phyloP scores from a whole-genome alignment of 2,329 filamentous ascomycete genomes.

The Magnaporthiopsis rhizophila region DNA sequence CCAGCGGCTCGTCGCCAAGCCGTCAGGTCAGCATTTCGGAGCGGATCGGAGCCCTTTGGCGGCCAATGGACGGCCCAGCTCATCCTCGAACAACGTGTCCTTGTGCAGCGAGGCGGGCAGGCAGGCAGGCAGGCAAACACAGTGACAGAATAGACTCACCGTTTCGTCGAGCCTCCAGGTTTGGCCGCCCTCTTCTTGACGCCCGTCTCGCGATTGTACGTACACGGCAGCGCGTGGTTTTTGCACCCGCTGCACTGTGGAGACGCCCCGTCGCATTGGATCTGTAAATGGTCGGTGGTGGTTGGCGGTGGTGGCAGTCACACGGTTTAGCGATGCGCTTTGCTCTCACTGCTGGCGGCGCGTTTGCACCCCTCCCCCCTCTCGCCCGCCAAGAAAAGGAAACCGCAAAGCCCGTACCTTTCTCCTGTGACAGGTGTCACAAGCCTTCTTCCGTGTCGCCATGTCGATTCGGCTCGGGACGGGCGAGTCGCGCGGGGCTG shows the following conservation, averaged over 20 bases:
- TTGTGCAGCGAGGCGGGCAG: neutral
- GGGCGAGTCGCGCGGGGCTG: neutral
- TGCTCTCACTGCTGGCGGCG: neutral
- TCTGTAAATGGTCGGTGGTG: slow-evolving; percentile 2
- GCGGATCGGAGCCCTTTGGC: neutral
- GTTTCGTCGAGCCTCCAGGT: neutral
- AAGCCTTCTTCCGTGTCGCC: slow-evolving; percentile 10
- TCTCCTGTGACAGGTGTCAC: slow-evolving; percentile 13
- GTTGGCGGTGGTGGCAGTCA: neutral
- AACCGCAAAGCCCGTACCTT: slow-evolving; percentile 8
- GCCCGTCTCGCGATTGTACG: slow-evolving; percentile 4
- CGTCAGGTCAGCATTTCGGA: neutral
- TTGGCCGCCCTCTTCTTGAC: slow-evolving; percentile 6
- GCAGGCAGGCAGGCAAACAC: neutral
- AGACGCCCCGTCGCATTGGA: slow-evolving; percentile 11
- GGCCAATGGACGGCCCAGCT: no score
- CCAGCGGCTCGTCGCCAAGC: neutral
- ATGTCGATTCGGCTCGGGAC: neutral
- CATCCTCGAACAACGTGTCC: neutral
- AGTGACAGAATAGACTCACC: neutral
- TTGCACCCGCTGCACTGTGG: slow-evolving; percentile 13
- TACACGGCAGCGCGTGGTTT: slow-evolving; percentile 11
- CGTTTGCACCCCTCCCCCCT: neutral
- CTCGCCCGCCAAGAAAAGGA: neutral
- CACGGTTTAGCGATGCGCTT: neutral